phyloP scores from a whole-genome alignment of 805 yeast genomes.

The Gaillardinia entomophila region DNA sequence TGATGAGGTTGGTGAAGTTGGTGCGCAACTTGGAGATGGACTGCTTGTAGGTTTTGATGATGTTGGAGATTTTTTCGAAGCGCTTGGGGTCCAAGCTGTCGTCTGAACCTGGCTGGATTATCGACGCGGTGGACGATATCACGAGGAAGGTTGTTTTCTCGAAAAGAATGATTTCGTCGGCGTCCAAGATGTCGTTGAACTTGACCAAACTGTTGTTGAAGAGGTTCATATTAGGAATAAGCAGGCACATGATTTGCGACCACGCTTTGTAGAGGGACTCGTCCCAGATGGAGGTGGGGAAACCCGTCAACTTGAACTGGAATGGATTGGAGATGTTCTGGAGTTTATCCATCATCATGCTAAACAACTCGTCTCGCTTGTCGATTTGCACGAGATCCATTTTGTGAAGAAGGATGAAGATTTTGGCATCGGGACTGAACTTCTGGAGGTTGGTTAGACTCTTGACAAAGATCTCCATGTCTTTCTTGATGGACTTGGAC shows the following conservation, averaged over 20 bases:
- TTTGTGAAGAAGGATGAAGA: conserved; percentile 87
- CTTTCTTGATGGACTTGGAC: conserved; percentile 84
- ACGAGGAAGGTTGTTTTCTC: conserved; percentile 91
- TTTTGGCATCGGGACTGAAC: conserved; percentile 85
- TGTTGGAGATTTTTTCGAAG: conserved; percentile 89
- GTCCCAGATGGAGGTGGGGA: conserved; percentile 97
- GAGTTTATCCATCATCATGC: conserved; percentile 76
- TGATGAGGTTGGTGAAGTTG: conserved; percentile 69
- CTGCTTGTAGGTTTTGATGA: conserved; percentile 91
- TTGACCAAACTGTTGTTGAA: conserved; percentile 72
- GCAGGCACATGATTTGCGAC: conserved; percentile 91
- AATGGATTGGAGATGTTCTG: conserved; percentile 66
- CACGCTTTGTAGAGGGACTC: conserved; percentile 94
- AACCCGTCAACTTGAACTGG: conserved; percentile 68
- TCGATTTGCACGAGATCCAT: conserved; percentile 92
- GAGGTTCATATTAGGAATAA: conserved; percentile 83
- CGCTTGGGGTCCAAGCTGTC: conserved; percentile 74
- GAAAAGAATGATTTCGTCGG: conserved; percentile 85
- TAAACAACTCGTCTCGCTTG: conserved; percentile 77
- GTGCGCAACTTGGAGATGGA: conserved; percentile 83
- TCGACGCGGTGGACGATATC: conserved; percentile 54
- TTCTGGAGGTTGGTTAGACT: conserved; percentile 76
- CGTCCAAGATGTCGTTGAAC: conserved; percentile 69
- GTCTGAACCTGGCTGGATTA: conserved; percentile 20
- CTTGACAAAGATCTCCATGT: conserved; percentile 84